Conservation (phyloP, 805 yeast genomes). For the Candida odintsovae region DNA sequence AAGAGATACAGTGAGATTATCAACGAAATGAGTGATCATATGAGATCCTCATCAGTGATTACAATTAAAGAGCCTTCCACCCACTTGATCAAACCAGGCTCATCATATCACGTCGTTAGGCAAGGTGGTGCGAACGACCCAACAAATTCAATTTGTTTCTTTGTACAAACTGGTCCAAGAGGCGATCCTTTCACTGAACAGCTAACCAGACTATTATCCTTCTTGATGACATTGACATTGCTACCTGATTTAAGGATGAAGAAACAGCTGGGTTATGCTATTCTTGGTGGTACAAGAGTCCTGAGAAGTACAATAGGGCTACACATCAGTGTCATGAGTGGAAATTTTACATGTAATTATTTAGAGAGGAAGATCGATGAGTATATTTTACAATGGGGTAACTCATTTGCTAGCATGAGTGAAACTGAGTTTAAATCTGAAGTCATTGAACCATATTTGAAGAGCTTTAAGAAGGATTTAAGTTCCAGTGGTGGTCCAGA, state of each 20-base stretch:
- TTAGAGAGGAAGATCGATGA: constrained; percentile 43
- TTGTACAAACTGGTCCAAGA: constrained; percentile 52
- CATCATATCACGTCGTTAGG: constrained; percentile 29
- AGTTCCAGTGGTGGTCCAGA: constrained; percentile 27
- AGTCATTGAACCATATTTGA: constrained; percentile 34
- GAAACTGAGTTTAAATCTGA: constrained; percentile 30
- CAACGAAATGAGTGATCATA: constrained; percentile 24
- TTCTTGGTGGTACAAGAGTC: constrained; percentile 49
- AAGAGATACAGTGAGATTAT: constrained; percentile 23
- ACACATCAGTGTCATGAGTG: constrained; percentile 53
- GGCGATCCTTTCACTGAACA: constrained; percentile 29
- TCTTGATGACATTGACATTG: constrained; percentile 38
- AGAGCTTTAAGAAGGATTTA: constrained; percentile 10
- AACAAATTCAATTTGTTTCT: constrained; percentile 45
- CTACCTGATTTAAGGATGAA: constrained; percentile 45
- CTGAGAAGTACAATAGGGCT: constrained; percentile 51
- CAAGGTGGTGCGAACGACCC: constrained; percentile 40
- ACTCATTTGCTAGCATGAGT: constrained; percentile 23
- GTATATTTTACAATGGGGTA: constrained; percentile 38
- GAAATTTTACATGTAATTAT: constrained; percentile 33
- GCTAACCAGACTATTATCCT: constrained; percentile 41
- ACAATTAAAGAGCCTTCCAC: constrained; percentile 32
- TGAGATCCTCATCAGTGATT: background rate
- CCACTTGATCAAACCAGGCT: constrained; percentile 30
- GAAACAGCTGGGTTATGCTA: constrained; percentile 58